Evolutionary conservation across 2,329 filamentous ascomycete genomes (phyloP).

Genomic region (Pseudocercospora fijiensis): DNA sequence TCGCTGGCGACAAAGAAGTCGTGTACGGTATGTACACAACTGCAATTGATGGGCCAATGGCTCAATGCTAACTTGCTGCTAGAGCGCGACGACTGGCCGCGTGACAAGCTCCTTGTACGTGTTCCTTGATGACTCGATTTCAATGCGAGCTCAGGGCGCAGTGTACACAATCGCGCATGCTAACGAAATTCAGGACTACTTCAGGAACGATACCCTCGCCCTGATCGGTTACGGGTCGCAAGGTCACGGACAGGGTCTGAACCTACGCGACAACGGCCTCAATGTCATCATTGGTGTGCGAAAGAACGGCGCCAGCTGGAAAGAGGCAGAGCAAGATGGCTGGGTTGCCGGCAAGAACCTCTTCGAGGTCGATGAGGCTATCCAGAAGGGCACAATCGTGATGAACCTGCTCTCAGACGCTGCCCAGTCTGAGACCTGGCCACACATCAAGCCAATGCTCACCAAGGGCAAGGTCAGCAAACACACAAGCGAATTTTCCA

Average conservation of each 20-base stretch:
- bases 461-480: constrained; percentile 89
- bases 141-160: constrained; percentile 5
- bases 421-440: constrained; percentile 98
- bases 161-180: constrained; percentile 9
- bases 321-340: constrained; percentile 93
- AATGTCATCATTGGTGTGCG: constrained; percentile 99
- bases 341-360: constrained; percentile 99
- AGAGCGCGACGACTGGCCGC: constrained; percentile 98
- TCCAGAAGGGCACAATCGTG: constrained; percentile 86
- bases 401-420: constrained; percentile 99
- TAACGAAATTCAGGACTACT: constrained; percentile 73
- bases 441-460: constrained; percentile 94
- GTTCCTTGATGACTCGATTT: constrained; percentile 10
- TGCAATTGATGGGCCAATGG: constrained; percentile 14
- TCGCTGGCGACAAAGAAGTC: constrained; percentile 89
- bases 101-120: constrained; percentile 92
- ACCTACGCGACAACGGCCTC: constrained; percentile 98
- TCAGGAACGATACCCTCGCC: constrained; percentile 99
- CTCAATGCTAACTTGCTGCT: constrained; percentile 27
- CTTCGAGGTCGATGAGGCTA: constrained; percentile 97
- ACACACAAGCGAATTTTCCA: not conserved
- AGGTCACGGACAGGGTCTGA: constrained; percentile 98
- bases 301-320: constrained; percentile 97
- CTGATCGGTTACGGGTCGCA: constrained; percentile 98
- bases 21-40: constrained; percentile 72